These are phyloP conservation scores for Penicillium psychrosexuale DNA, from an alignment of 2,329 filamentous ascomycete genomes.

Conservation along the genomic window DNA sequence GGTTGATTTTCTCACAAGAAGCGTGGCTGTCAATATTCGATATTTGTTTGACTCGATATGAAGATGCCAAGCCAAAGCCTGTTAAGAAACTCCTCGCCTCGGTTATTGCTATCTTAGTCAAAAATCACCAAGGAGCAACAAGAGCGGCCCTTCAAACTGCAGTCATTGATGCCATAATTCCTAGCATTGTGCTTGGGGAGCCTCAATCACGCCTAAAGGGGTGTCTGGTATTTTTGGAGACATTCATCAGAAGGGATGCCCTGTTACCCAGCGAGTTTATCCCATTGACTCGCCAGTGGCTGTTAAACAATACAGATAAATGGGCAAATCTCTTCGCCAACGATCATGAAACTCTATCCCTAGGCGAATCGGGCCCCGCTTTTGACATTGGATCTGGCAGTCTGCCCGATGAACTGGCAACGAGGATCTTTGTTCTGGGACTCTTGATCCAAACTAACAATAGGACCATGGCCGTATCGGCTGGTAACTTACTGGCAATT, in stretches of 20 bases:
- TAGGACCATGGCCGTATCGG: slow-evolving; percentile 28
- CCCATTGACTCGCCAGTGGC: slow-evolving; percentile 31
- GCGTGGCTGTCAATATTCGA: slow-evolving; percentile 43
- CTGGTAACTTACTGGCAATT: slow-evolving; percentile 27
- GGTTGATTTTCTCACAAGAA: slow-evolving; percentile 33
- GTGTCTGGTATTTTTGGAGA: slow-evolving; percentile 37
- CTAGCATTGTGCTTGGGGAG: slow-evolving; percentile 39
- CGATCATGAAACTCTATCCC: slow-evolving; percentile 31
- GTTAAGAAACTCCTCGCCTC: slow-evolving; percentile 45
- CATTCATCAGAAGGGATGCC: slow-evolving; percentile 38
- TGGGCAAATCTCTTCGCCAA: slow-evolving; percentile 36
- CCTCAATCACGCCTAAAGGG: slow-evolving; percentile 40
- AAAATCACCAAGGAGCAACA: slow-evolving; percentile 24
- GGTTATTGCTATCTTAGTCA: slow-evolving; percentile 36
- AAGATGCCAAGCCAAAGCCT: slow-evolving; percentile 44
- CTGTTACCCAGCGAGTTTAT: slow-evolving; percentile 33
- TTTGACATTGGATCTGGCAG: slow-evolving; percentile 4
- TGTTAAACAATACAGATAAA: slow-evolving; percentile 27
- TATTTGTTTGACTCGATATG: slow-evolving; percentile 40
- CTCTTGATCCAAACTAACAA: slow-evolving; percentile 33
- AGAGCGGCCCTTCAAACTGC: slow-evolving; percentile 20
- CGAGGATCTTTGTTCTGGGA: slow-evolving; percentile 32
- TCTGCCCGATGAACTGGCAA: slow-evolving; percentile 22
- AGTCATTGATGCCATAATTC: slow-evolving; percentile 30
- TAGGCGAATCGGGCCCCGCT: slow-evolving; percentile 22